These are phyloP conservation scores for Pythium aristosporum DNA, from an alignment of 352 stramenopile species.

Conservation along the genomic window DNA sequence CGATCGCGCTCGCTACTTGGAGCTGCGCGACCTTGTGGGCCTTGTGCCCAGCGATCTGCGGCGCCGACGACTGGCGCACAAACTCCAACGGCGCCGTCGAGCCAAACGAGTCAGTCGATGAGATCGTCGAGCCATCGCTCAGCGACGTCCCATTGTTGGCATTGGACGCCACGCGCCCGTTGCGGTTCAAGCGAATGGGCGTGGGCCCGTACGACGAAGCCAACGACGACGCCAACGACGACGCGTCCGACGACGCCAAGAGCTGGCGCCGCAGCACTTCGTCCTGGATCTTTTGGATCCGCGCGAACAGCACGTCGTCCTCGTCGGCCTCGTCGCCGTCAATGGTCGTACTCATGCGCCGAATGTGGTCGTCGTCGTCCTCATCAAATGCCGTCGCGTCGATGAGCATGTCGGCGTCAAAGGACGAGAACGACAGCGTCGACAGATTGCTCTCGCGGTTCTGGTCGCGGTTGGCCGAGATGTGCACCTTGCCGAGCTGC, in stretches of 20 bases:
- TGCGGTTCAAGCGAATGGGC: slow-evolving; percentile 15
- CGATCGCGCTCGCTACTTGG: slow-evolving; percentile 54
- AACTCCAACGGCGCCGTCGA: background rate
- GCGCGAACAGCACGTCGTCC: slow-evolving; percentile 19
- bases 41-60: background rate
- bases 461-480: slow-evolving; percentile 10
- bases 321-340: slow-evolving; percentile 14
- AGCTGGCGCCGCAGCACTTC: slow-evolving; percentile 21
- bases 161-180: slow-evolving; percentile 6
- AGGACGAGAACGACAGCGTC: slow-evolving; percentile 24
- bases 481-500: background rate
- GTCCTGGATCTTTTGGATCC: slow-evolving; percentile 28
- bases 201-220: slow-evolving; percentile 6
- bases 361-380: background rate
- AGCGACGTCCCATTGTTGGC: slow-evolving; percentile 19
- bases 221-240: slow-evolving; percentile 13
- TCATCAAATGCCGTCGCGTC: slow-evolving; percentile 18
- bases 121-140: slow-evolving; percentile 21
- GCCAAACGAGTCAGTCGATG: slow-evolving; percentile 21
- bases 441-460: slow-evolving; percentile 21
- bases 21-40: slow-evolving; percentile 29
- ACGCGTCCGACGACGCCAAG: slow-evolving; percentile 15
- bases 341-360: slow-evolving; percentile 10
- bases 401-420: slow-evolving; percentile 25
- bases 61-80: background rate